Conservation (phyloP, 2,329 filamentous ascomycete genomes). For the Aspergillus jensenii region DNA sequence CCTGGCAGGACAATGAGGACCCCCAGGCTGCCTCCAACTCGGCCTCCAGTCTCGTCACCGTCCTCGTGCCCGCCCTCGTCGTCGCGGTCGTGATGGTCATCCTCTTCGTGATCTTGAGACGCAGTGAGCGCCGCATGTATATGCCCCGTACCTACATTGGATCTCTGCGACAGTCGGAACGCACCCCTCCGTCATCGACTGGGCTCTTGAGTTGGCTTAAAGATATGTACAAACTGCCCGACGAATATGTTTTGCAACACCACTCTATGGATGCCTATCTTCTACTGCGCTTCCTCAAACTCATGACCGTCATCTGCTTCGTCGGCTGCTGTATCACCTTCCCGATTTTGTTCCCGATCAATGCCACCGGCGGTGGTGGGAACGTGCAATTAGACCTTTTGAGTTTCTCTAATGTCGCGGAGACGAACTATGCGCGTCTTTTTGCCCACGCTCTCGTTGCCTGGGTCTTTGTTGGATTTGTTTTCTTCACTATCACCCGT, state of each 20-base stretch:
- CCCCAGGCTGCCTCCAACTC: constrained; percentile 32
- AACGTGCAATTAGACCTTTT: constrained; percentile 71
- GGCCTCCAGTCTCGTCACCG: constrained; percentile 49
- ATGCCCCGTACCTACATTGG: constrained; percentile 57
- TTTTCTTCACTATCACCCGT: constrained; percentile 83
- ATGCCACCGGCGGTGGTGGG: constrained; percentile 73
- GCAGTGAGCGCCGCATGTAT: constrained; percentile 51
- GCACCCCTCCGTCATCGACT: constrained; percentile 58
- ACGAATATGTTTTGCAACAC: constrained; percentile 82
- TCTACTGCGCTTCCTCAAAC: constrained; percentile 83
- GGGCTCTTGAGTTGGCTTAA: constrained; percentile 68
- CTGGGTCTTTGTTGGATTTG: constrained; percentile 82
- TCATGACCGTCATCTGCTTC: constrained; percentile 74
- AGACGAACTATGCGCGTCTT: constrained; percentile 60
- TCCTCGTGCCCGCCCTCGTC: constrained; percentile 48
- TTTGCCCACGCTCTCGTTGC: constrained; percentile 80
- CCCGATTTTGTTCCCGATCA: constrained; percentile 86
- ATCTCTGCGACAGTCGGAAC: constrained; percentile 52
- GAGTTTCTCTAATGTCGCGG: constrained; percentile 71
- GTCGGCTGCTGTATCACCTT: constrained; percentile 82
- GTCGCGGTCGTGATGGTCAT: constrained; percentile 47
- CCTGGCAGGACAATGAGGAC: constrained; percentile 1
- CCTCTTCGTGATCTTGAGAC: constrained; percentile 53
- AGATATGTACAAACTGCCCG: constrained; percentile 65
- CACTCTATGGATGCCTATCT: constrained; percentile 91